A percentile compares a stretch with the other conserved stretches of the same genome.
These are phyloP conservation scores for Paramecium sexaurelia DNA, from an alignment of 73 alveolate genomes.

Conservation along the genomic window DNA sequence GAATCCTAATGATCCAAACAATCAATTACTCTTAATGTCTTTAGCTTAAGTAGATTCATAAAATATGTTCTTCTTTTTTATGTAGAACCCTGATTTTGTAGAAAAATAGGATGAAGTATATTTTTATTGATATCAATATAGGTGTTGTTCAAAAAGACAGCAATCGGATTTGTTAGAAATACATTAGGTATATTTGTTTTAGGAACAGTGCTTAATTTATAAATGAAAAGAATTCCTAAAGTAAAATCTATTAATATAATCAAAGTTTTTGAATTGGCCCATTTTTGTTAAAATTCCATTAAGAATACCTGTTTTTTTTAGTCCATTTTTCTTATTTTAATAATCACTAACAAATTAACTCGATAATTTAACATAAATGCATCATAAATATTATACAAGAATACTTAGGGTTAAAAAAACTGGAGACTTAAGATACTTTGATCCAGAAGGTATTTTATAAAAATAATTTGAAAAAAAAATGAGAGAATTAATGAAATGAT, in stretches of 20 bases:
- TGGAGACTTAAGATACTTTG: slow-evolving; percentile 12
- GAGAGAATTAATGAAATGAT: not conserved
- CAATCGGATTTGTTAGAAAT: not conserved
- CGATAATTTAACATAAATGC: not conserved
- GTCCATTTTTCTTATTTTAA: not conserved
- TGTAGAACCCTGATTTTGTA: slow-evolving; percentile 24
- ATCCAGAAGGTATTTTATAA: slow-evolving; percentile 3
- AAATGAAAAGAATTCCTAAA: slow-evolving; percentile 20
- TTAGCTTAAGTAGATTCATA: slow-evolving; percentile 5
- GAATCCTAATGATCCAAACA: slow-evolving; percentile 39
- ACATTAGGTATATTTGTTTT: not conserved
- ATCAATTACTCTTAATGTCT: not conserved
- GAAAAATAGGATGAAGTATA: slow-evolving; percentile 23
- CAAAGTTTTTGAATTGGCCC: not conserved
- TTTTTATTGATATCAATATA: not conserved
- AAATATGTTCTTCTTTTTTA: slow-evolving; percentile 10
- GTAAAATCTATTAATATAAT: not conserved
- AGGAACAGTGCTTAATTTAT: slow-evolving; percentile 5
- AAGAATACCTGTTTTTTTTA: slow-evolving; percentile 24
- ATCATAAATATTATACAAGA: not conserved
- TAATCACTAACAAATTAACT: not conserved
- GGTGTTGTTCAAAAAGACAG: not conserved
- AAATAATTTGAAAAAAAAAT: slow-evolving; percentile 11
- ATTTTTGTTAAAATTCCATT: not conserved
- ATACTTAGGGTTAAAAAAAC: not conserved